These are phyloP conservation scores for Tuber borchii DNA, from an alignment of 495 filamentous ascomycete genomes.

Conservation along the genomic window DNA sequence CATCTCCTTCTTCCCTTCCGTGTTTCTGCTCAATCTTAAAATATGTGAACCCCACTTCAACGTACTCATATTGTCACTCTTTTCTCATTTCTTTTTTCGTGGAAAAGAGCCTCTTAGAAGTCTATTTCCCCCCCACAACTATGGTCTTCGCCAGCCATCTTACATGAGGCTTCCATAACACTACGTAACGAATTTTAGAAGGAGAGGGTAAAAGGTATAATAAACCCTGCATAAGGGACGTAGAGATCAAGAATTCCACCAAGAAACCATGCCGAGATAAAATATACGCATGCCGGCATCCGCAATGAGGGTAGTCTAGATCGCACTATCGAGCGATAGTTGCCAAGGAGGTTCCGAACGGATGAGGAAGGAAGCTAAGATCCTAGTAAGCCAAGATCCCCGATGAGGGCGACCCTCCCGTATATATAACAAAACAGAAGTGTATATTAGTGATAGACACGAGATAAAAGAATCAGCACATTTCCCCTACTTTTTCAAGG, in stretches of 20 bases:
- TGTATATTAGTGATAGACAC: constrained; percentile 9
- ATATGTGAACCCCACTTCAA: neutral
- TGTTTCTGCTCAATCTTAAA: neutral
- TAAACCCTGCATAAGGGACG: constrained; percentile 5
- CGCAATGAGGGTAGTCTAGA: constrained; percentile 46
- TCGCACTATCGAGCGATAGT: constrained; percentile 45
- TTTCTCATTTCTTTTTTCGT: neutral
- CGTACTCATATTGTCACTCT: neutral
- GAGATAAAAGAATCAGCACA: neutral
- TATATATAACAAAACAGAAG: constrained; percentile 7
- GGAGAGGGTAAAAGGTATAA: constrained; percentile 10
- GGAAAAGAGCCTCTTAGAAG: neutral
- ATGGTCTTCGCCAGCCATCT: neutral
- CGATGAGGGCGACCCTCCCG: constrained; percentile 38
- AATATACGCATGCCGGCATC: constrained; percentile 51
- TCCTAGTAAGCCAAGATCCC: constrained; percentile 39
- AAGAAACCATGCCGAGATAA: constrained; percentile 46
- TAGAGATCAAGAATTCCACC: constrained; percentile 45
- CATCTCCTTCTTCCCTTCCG: neutral
- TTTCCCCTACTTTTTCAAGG: constrained; percentile 34
- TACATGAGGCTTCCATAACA: neutral
- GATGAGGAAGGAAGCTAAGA: constrained; percentile 39
- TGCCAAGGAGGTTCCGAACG: constrained; percentile 31
- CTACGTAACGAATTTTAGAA: neutral
- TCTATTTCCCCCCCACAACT: neutral